These are phyloP conservation scores for Puccinia coronata DNA, from an alignment of 1,284 basidiomycete species.

Conservation along the genomic window DNA sequence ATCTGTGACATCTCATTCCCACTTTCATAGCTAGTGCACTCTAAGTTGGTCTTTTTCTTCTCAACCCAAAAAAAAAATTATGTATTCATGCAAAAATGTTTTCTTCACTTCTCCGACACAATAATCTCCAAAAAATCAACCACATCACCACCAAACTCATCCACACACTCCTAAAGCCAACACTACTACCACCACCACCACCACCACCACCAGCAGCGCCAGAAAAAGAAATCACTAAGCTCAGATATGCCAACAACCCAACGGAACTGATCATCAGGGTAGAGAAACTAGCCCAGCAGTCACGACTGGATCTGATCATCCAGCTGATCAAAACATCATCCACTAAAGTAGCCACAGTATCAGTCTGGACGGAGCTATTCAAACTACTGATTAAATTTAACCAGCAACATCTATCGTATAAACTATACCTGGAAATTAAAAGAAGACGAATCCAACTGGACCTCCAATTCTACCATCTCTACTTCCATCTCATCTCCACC, in stretches of 20 bases:
- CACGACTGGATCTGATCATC: conserved; percentile 44
- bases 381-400: conserved; percentile 43
- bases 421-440: conserved; percentile 50
- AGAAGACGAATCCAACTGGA: conserved; percentile 51
- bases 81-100: too few relatives aligned
- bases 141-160: too few relatives aligned
- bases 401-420: conserved; percentile 12
- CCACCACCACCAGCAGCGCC: background rate
- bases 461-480: conserved; percentile 51
- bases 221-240: background rate
- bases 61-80: too few relatives aligned
- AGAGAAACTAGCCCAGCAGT: background rate
- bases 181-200: too few relatives aligned
- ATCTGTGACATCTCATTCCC: too few relatives aligned
- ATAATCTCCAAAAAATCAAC: too few relatives aligned
- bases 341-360: conserved; percentile 51
- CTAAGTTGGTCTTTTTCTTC: too few relatives aligned
- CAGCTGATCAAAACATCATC: conserved; percentile 51
- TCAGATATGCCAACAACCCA: conserved; percentile 51
- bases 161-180: too few relatives aligned
- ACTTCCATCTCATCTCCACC: conserved; percentile 42
- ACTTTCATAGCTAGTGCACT: too few relatives aligned
- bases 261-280: conserved; percentile 51
- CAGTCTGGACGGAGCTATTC: conserved; percentile 55
- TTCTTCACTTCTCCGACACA: too few relatives aligned